Evolutionary conservation across 805 yeast species (phyloP).

Genomic region (Ogataea populi-albae): DNA sequence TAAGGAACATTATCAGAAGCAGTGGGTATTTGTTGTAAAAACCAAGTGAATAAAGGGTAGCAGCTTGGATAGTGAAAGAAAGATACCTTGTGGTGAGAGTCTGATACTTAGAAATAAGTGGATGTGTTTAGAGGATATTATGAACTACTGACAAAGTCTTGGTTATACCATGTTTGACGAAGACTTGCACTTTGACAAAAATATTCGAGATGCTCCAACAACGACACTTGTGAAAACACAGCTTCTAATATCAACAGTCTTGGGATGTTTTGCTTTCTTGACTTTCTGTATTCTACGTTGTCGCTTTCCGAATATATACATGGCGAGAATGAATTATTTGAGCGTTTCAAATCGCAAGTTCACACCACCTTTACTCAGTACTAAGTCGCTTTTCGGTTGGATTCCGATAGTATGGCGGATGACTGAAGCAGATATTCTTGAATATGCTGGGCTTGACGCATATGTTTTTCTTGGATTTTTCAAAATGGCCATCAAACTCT

Average conservation of each 20-base stretch:
- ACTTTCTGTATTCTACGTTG: constrained; percentile 69
- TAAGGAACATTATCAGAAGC: no score
- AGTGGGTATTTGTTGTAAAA: no score
- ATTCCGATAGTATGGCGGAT: constrained; percentile 61
- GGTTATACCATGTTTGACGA: constrained; percentile 22
- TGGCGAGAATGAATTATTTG: constrained; percentile 64
- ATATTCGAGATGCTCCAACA: constrained; percentile 32
- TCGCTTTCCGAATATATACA: constrained; percentile 77
- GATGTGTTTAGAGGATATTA: no score
- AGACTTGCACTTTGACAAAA: constrained; percentile 18
- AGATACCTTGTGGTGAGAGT: no score
- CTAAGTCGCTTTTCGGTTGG: constrained; percentile 74
- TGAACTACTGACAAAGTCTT: no score
- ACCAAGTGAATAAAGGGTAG: no score
- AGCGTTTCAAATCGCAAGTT: constrained; percentile 37
- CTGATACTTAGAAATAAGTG: no score
- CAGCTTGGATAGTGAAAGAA: no score
- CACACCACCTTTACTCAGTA: constrained; percentile 58
- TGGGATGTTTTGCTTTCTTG: constrained; percentile 69
- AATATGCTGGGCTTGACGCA: constrained; percentile 92
- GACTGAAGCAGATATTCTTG: constrained; percentile 72
- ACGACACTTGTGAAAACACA: constrained; percentile 75
- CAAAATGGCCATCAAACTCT: constrained; percentile 75
- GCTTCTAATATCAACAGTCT: constrained; percentile 58
- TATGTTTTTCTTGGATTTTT: constrained; percentile 88